phyloP scores from a whole-genome alignment of 345 rosid species.

The Eucalyptus tenuipes region DNA sequence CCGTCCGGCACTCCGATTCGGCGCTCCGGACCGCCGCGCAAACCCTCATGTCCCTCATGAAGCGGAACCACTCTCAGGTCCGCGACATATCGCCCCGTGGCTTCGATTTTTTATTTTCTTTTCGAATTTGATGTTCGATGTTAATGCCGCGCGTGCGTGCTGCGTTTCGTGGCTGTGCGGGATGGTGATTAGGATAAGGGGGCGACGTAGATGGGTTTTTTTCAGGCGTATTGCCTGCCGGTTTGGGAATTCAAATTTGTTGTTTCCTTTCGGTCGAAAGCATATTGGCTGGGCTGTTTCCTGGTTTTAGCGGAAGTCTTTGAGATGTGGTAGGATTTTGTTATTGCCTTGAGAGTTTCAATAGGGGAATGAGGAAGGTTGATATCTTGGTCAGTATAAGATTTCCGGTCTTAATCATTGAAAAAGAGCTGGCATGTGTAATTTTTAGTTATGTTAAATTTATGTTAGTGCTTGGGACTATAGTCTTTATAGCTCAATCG shows the following conservation, averaged over 20 bases:
- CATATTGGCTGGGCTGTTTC: not conserved
- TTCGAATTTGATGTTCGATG: not conserved
- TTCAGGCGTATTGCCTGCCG: not conserved
- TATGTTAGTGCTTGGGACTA: not conserved
- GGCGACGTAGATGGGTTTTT: not conserved
- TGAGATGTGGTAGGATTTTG: not conserved
- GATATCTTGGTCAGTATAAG: not conserved
- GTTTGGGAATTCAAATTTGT: not conserved
- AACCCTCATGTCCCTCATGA: slow-evolving; percentile 77
- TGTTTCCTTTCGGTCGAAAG: not conserved
- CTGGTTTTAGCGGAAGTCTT: not conserved
- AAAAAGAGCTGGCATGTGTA: not conserved
- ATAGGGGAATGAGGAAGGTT: not conserved
- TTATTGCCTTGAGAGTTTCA: not conserved
- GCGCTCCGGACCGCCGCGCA: slow-evolving; percentile 64
- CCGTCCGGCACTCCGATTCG: slow-evolving; percentile 66
- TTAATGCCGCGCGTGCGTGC: not conserved
- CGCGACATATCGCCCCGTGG: not conserved
- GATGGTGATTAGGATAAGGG: not conserved
- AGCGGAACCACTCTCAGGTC: slow-evolving; percentile 82
- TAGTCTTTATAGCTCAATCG: not conserved
- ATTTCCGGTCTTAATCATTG: not conserved
- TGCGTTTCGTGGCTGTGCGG: not conserved
- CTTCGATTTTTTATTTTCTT: not conserved
- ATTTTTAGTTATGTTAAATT: not conserved